phyloP scores from a whole-genome alignment of 2,329 filamentous ascomycete genomes.

The Rhynchosporium agropyri region DNA sequence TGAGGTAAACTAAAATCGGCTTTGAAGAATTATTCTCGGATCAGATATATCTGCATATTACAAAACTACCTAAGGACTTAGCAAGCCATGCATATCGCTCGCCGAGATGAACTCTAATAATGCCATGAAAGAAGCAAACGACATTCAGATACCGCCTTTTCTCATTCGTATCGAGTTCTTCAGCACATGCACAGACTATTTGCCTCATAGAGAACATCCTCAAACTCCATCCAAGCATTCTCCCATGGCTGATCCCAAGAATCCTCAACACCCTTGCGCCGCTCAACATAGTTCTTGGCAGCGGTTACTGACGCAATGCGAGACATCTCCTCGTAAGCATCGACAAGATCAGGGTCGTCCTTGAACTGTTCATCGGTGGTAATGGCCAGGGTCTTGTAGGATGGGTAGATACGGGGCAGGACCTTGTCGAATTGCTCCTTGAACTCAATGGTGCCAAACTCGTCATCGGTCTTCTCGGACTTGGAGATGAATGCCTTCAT shows the following conservation, averaged over 20 bases:
- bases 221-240: conserved; percentile 6
- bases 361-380: conserved; percentile 1
- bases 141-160: too few species aligned
- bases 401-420: not conserved
- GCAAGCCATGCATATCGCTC: too few species aligned
- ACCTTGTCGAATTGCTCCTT: conserved; percentile 10
- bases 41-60: too few species aligned
- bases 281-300: not conserved
- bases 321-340: not conserved
- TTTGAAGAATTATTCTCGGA: too few species aligned
- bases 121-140: too few species aligned
- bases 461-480: not conserved
- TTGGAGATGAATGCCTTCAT: not conserved
- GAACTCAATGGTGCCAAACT: conserved; percentile 7
- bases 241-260: conserved; percentile 9
- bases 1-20: too few species aligned
- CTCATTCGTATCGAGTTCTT: not conserved
- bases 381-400: not conserved
- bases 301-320: not conserved
- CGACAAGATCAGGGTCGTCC: not conserved
- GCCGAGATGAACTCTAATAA: too few species aligned
- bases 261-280: conserved; percentile 1
- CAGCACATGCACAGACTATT: not conserved
- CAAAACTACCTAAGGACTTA: too few species aligned
- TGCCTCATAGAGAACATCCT: not conserved